Evolutionary conservation across 2,329 filamentous ascomycete genomes (phyloP), one percentile per base, ranked within the genome.

Genomic region (Epicoccum nigrum): DNA sequence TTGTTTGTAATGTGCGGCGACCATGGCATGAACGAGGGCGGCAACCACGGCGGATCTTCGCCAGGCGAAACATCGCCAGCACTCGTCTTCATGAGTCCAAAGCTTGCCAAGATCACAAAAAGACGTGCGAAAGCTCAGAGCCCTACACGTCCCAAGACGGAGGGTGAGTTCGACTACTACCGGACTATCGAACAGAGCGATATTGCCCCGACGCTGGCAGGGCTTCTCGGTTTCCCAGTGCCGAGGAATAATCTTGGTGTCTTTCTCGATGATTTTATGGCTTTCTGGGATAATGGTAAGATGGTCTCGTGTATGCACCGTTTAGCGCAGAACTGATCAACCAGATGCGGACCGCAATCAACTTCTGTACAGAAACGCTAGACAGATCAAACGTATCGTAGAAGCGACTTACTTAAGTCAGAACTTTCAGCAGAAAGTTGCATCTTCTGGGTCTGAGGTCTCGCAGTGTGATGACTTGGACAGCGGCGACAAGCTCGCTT

Each of bases 1-100:
- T 77, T 99, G 2, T 82, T 99, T 37, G 86, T 99, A 3, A 76
- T 99, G 6, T 91, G 88, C 49, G 94, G 94, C 48, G 95, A 99
- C 65, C 94, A 99, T 69, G 94, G 94, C n/a, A 99, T 99, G 94
- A 99, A 97, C 63, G 93, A 97, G 63, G 94, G 90, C 16, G 94
- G 94, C 2, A 97, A 97, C 62, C 94, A 99, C 70, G 94, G 94
- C 23, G 94, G 93, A 31, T 97, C 93, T 8, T 92, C 92, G 0
- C 84, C 91, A 1, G 93, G 94, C 34, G 94, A 99, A 77, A 97
- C 94, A 1, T 97, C 93, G 1, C 88, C 94, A 0, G 94, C 94
- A 13, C 77, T 99, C 8, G 83, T 97, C 16, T 97, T 99, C 71
- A 84, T 96, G 58, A 94, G 92, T 2, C 92, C 93, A 0, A 94